These are phyloP conservation scores for Gentiana dahurica DNA, from an alignment of 257 asterid genomes.

Conservation along the genomic window DNA sequence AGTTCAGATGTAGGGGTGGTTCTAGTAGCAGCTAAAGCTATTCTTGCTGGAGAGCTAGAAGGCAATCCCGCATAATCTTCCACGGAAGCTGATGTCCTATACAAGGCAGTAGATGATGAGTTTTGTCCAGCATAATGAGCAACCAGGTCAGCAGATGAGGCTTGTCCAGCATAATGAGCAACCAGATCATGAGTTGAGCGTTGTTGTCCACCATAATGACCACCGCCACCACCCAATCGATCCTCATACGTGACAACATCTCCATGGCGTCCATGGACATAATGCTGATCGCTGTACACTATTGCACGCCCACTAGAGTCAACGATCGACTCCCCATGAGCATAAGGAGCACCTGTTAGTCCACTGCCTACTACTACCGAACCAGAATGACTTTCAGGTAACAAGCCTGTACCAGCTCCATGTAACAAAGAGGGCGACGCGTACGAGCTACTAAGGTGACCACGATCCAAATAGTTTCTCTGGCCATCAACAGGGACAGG, in stretches of 20 bases:
- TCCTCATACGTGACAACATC: slow-evolving; percentile 34
- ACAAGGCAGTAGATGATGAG: slow-evolving; percentile 27
- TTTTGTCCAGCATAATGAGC: slow-evolving; percentile 26
- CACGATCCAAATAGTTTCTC: slow-evolving; percentile 20
- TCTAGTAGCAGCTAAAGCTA: slow-evolving; percentile 19
- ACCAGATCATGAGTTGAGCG: background rate
- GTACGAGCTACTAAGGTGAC: slow-evolving; percentile 19
- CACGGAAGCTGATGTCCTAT: slow-evolving; percentile 31
- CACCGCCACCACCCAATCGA: background rate
- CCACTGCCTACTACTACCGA: slow-evolving; percentile 1
- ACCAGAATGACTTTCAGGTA: slow-evolving; percentile 19
- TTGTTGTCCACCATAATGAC: slow-evolving; percentile 25
- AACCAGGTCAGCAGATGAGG: slow-evolving; percentile 26
- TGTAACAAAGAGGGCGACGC: slow-evolving; percentile 32
- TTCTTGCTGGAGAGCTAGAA: slow-evolving; percentile 27
- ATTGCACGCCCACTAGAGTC: slow-evolving; percentile 26
- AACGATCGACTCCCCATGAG: slow-evolving; percentile 19
- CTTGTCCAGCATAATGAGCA: slow-evolving; percentile 25
- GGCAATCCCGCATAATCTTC: slow-evolving; percentile 39
- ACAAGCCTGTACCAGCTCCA: slow-evolving; percentile 42
- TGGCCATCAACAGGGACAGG: slow-evolving; percentile 17
- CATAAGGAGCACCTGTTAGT: slow-evolving; percentile 22
- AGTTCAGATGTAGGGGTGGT: slow-evolving; percentile 39
- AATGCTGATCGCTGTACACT: slow-evolving; percentile 23
- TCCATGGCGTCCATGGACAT: slow-evolving; percentile 17